Base-by-base conservation (phyloP, 352 stramenopile species). In the Globisporangium takayamanum region DNA sequence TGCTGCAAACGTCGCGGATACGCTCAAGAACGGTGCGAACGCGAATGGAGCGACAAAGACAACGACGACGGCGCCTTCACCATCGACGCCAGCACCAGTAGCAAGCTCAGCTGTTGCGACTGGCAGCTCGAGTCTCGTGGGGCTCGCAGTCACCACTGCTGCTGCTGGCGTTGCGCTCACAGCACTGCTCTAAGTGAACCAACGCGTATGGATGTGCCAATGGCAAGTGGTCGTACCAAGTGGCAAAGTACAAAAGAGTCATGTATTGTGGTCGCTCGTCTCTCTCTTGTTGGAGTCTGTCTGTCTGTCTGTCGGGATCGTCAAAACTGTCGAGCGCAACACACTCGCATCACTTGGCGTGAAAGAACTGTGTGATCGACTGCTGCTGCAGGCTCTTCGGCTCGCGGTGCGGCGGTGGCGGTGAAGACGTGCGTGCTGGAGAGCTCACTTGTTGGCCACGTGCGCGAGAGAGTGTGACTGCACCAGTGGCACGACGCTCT, bases 361-460 rank as follows among this genome's bases (percentile, higher is more conserved):
- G 3, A 15, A 63, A 63, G 39, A 63, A 63, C 7, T 56, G 28
- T 15, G 42, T 39, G 30, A 63, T 63, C 28, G 57, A 41, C 42
- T 56, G 44, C 41, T 63, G 50, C 20, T 63, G 57, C 30, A 63
- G 20, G 18, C 37, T 20, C 49, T 57, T 63, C 14, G 18, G 16
- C 8, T 37, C 41, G 7, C n/a, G 22, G 1, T 46, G 41, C 41
- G 41, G 41, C 5, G 39, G 5, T 5, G 36, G 36, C 36, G 36
- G 14, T 14, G 36, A 42, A 22, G 33, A 39, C 7, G 33, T 12
- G 47, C 25, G 22, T 39, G 11, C 45, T 11, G 11, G 44, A 5
- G 44, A 3, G 44, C 44, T 48, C 44, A 22, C 15, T 48, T 51
- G 33, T 20, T 45, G 2, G 26, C 30, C n/a, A n/a, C 10, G 1